Evolutionary conservation across 257 asterid genomes (phyloP).

Genomic region (Solanum bulbocastanum): DNA sequence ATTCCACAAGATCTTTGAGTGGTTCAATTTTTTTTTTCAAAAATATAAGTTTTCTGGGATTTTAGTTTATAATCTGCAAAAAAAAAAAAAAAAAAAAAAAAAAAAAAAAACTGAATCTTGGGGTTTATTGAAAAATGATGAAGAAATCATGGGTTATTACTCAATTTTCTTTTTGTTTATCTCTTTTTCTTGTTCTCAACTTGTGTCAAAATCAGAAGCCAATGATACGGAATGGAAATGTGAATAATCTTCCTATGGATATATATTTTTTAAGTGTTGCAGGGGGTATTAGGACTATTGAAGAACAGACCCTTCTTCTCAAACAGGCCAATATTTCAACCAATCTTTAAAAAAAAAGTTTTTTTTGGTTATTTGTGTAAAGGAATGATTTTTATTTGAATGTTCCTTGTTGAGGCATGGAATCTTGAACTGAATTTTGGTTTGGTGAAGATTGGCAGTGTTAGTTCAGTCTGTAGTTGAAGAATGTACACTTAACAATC

Average conservation of each 20-base stretch:
- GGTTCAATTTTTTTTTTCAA: background rate
- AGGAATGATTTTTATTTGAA: background rate
- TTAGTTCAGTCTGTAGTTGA: background rate
- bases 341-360: background rate
- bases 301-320: constrained; percentile 42
- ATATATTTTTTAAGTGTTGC: constrained; percentile 38
- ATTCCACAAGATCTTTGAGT: background rate
- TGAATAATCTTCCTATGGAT: constrained; percentile 7
- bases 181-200: constrained; percentile 32
- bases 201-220: constrained; percentile 29
- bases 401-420: background rate
- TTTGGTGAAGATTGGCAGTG: background rate
- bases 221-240: background rate
- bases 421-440: background rate
- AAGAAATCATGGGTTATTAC: constrained; percentile 43
- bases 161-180: constrained; percentile 43
- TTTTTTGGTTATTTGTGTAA: background rate
- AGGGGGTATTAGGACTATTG: constrained; percentile 34
- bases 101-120: background rate
- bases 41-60: background rate
- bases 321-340: constrained; percentile 31
- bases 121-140: constrained; percentile 9
- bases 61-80: background rate
- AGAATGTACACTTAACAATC: background rate
- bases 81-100: too few species aligned